phyloP scores from a whole-genome alignment of 148 eudicot genomes.

The Amaranthus cruentus region DNA sequence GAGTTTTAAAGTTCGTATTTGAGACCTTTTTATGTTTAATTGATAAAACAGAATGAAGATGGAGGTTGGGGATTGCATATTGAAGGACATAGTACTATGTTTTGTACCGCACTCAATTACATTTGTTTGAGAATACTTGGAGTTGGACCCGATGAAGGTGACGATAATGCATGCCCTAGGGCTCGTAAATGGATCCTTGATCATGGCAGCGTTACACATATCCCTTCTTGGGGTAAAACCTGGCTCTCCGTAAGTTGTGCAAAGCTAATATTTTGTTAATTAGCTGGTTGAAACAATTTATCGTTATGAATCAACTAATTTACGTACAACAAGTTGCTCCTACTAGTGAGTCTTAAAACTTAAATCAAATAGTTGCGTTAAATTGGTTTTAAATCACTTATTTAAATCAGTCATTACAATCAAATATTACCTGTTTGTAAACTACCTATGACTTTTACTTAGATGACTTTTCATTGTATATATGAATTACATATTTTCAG shows the following conservation, averaged over 20 bases:
- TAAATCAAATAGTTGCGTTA: too few species aligned
- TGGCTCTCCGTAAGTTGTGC: conserved; percentile 38
- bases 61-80: conserved; percentile 52
- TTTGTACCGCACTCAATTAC: conserved; percentile 37
- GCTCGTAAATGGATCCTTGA: conserved; percentile 47
- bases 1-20: not conserved
- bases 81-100: conserved; percentile 46
- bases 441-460: too few species aligned
- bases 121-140: conserved; percentile 43
- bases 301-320: too few species aligned
- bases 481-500: conserved; percentile 7
- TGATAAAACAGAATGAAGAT: conserved; percentile 35
- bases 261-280: too few species aligned
- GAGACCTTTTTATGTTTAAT: too few species aligned
- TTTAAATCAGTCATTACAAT: too few species aligned
- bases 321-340: too few species aligned
- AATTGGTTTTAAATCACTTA: too few species aligned
- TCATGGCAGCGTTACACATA: conserved; percentile 38
- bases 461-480: too few species aligned
- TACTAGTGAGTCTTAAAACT: too few species aligned
- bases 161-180: conserved; percentile 23
- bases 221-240: conserved; percentile 54
- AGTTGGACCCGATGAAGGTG: conserved; percentile 33
- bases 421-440: too few species aligned
- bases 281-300: too few species aligned